These are phyloP conservation scores for Didymella sp. DNA, from an alignment of 2,329 filamentous ascomycete species.

Conservation along the genomic window DNA sequence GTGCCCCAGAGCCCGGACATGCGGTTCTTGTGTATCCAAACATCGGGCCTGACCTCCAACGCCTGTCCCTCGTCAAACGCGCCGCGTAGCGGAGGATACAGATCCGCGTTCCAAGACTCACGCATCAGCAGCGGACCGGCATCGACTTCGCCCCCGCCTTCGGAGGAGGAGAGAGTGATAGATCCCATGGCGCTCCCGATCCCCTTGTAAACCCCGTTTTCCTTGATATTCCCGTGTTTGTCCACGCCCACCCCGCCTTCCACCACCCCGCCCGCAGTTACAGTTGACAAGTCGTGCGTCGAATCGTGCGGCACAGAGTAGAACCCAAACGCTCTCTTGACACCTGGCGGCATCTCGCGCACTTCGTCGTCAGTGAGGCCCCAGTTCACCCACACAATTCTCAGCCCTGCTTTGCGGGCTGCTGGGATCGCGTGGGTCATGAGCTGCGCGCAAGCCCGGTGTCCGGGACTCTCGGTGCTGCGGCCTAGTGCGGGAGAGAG, in stretches of 20 bases:
- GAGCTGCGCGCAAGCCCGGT: conserved; percentile 40
- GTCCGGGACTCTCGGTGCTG: conserved; percentile 24
- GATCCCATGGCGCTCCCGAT: background rate
- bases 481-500: conserved; percentile 40
- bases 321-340: conserved; percentile 50
- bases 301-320: conserved; percentile 29
- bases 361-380: conserved; percentile 49
- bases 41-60: conserved; percentile 27
- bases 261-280: conserved; percentile 18
- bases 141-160: conserved; percentile 32
- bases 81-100: conserved; percentile 49
- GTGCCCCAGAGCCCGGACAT: conserved; percentile 53
- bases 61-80: conserved; percentile 36
- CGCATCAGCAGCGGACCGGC: conserved; percentile 50
- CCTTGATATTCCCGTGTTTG: background rate
- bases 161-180: conserved; percentile 12
- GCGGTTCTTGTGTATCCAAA: conserved; percentile 51
- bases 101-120: conserved; percentile 52
- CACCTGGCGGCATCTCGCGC: conserved; percentile 47
- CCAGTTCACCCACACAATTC: conserved; percentile 54
- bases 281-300: no score
- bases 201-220: background rate
- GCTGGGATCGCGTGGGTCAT: conserved; percentile 49
- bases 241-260: background rate
- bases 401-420: conserved; percentile 49